Evolutionary conservation across 371 early-diverging fungal species (phyloP).

Genomic region (Zopfochytrium polystomum): DNA sequence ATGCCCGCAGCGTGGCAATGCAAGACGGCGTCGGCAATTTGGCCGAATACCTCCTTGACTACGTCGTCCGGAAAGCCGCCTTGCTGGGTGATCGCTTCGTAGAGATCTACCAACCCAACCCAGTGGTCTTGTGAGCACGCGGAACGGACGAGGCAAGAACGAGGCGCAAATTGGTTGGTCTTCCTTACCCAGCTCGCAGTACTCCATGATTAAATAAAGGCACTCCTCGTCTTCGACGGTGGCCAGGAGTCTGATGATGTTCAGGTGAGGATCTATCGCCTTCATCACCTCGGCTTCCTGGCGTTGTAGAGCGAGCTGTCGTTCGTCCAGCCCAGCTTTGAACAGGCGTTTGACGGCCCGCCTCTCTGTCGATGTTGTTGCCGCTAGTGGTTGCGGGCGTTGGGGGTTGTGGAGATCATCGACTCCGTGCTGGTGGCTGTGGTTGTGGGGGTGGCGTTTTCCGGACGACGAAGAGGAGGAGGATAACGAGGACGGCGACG

Average conservation of each 20-base stretch:
- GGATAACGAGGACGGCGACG: too few relatives aligned
- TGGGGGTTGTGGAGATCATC: too few relatives aligned
- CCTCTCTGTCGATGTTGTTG: too few relatives aligned
- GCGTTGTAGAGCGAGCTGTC: slow-evolving; percentile 60
- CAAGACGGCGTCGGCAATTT: slow-evolving; percentile 76
- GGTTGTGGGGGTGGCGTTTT: too few relatives aligned
- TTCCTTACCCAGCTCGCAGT: too few relatives aligned
- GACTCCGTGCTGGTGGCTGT: too few relatives aligned
- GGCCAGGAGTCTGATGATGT: too few relatives aligned
- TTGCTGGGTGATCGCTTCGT: slow-evolving; percentile 63
- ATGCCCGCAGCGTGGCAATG: slow-evolving; percentile 86
- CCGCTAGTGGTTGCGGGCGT: too few relatives aligned
- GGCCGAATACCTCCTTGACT: slow-evolving; percentile 75
- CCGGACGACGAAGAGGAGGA: too few relatives aligned
- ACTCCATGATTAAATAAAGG: too few relatives aligned
- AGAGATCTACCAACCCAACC: slow-evolving; percentile 54
- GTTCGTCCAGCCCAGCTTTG: slow-evolving; percentile 53
- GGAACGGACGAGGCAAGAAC: neutral
- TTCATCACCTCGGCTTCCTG: slow-evolving; percentile 75
- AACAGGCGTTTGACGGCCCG: slow-evolving; percentile 69
- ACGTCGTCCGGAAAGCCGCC: slow-evolving; percentile 58
- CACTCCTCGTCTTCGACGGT: slow-evolving; percentile 65
- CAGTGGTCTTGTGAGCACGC: slow-evolving; percentile 50
- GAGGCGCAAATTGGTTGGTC: neutral
- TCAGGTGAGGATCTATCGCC: slow-evolving; percentile 59